phyloP scores from a whole-genome alignment of 495 filamentous ascomycete genomes.

The Aspergillus leporis region DNA sequence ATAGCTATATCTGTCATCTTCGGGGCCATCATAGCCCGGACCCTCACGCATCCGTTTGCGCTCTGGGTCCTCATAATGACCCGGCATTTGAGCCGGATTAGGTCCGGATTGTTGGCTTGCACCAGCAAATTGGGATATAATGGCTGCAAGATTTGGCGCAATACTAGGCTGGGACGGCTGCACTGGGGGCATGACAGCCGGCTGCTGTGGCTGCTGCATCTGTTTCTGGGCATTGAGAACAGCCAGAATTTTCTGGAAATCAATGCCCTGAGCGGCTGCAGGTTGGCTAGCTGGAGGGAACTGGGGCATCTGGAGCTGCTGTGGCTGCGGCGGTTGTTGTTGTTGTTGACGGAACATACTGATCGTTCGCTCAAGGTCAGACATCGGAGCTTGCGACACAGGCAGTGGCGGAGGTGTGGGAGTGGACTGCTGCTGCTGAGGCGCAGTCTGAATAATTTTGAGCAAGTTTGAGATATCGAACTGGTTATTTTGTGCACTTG shows the following conservation, averaged over 20 bases:
- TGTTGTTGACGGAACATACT: constrained; percentile 49
- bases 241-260: constrained; percentile 39
- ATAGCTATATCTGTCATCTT: constrained; percentile 32
- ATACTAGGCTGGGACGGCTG: constrained; percentile 29
- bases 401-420: constrained; percentile 32
- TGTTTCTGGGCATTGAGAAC: constrained; percentile 39
- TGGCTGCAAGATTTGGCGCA: constrained; percentile 45
- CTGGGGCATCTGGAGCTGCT: constrained; percentile 30
- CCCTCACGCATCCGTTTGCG: constrained; percentile 46
- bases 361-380: constrained; percentile 43
- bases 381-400: constrained; percentile 27
- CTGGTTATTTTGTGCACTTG: constrained; percentile 29
- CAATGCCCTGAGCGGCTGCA: constrained; percentile 23
- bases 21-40: constrained; percentile 29
- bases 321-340: constrained; percentile 27
- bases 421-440: constrained; percentile 32
- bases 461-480: constrained; percentile 50
- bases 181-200: constrained; percentile 27
- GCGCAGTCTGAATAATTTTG: constrained; percentile 44
- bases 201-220: constrained; percentile 28
- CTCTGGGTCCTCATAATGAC: constrained; percentile 43
- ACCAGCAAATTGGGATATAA: constrained; percentile 49
- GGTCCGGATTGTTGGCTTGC: constrained; percentile 32
- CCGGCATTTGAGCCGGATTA: constrained; percentile 18
- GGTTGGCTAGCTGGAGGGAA: constrained; percentile 23